A percentile compares a stretch with the other conserved stretches of the same genome.
These are phyloP conservation scores for Paramecium biaurelia DNA, from an alignment of 73 alveolate genomes.

Conservation along the genomic window DNA sequence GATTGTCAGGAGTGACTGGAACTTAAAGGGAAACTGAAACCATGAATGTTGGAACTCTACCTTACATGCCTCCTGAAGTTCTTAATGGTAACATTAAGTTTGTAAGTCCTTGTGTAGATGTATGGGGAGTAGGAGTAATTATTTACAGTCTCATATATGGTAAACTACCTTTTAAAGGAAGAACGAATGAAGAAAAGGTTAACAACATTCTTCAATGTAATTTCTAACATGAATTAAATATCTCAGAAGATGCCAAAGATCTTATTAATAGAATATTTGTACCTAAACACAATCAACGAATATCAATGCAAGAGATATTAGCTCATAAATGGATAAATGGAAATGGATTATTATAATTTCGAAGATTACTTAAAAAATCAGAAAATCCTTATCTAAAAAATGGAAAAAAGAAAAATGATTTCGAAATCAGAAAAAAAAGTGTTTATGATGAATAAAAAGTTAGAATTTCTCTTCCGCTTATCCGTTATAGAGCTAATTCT, in stretches of 20 bases:
- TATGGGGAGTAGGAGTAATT: conserved; percentile 84
- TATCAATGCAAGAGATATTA: background rate
- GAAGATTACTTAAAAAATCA: background rate
- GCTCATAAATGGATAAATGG: background rate
- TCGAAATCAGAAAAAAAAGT: conserved; percentile 9
- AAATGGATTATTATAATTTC: background rate
- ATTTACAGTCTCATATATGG: conserved; percentile 73
- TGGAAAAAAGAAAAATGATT: background rate
- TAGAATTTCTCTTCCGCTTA: background rate
- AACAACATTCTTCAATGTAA: background rate
- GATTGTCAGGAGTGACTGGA: conserved; percentile 70
- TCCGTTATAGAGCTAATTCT: background rate
- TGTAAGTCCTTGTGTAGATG: conserved; percentile 74
- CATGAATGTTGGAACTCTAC: conserved; percentile 82
- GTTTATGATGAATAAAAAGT: background rate
- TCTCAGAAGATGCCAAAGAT: background rate
- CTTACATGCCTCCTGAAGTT: conserved; percentile 88
- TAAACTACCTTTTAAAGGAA: conserved; percentile 76
- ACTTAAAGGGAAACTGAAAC: conserved; percentile 65
- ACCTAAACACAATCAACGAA: background rate
- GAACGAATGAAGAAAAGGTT: conserved; percentile 62
- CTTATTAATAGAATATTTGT: background rate
- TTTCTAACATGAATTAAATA: background rate
- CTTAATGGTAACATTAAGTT: conserved; percentile 65
- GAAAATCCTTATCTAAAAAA: background rate